Evolutionary conservation across 257 asterid species (phyloP).

Genomic region (Avicennia marina): DNA sequence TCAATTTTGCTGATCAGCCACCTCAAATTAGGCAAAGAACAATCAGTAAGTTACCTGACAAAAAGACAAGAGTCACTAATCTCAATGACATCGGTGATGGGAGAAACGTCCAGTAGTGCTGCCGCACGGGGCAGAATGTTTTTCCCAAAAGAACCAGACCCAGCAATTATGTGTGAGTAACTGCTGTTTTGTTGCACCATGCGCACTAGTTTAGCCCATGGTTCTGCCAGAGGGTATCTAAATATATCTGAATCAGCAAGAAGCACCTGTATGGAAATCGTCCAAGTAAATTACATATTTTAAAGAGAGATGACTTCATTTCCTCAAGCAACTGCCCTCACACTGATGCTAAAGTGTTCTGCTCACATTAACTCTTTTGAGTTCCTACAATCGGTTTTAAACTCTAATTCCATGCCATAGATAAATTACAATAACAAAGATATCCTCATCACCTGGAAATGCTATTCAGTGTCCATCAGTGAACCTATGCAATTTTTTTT

Average conservation of each 20-base stretch:
- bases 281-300: neutral
- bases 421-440: slow-evolving; percentile 10
- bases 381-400: neutral
- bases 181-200: slow-evolving; percentile 66
- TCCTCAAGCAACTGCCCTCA: neutral
- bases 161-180: slow-evolving; percentile 76
- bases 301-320: neutral
- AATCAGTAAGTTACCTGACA: slow-evolving; percentile 65
- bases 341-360: neutral
- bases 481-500: no score
- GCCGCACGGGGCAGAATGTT: slow-evolving; percentile 95
- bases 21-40: slow-evolving; percentile 1
- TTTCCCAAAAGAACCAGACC: slow-evolving; percentile 93
- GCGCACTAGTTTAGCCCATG: slow-evolving; percentile 85
- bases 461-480: neutral
- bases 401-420: neutral
- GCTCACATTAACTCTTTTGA: neutral
- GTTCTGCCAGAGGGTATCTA: slow-evolving; percentile 73
- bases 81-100: slow-evolving; percentile 76
- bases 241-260: slow-evolving; percentile 86
- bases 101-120: slow-evolving; percentile 91
- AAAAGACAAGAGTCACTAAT: slow-evolving; percentile 63
- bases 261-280: slow-evolving; percentile 56
- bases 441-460: neutral
- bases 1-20: neutral